Base-by-base conservation (phyloP, 2,329 filamentous ascomycete genomes). In the Gliomastix tumulicola region DNA sequence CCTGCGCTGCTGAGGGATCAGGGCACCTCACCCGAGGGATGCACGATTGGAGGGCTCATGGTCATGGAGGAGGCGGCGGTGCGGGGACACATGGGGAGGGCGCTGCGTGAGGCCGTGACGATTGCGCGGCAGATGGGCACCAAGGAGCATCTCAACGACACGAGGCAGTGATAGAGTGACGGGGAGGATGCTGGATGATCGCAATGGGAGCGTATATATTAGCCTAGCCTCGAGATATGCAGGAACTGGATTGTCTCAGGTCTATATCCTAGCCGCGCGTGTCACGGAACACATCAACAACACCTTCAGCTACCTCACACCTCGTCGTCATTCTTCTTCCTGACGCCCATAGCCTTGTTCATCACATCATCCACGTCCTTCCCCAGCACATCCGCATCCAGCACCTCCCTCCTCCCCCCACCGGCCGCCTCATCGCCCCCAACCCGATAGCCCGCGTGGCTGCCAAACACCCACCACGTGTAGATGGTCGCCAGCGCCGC, bases 11-110 rank as follows among this genome's bases (percentile, higher is more conserved):
- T 79, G 16, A 65, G 66, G 41, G 75, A 80, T 35, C 74, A 77
- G 53, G 73, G 77, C 0, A 69, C 63, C 2, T 77, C 74, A 4
- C 74, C 76, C 0, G 76, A 72, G 6, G 76, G 76, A 0, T 79
- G 74, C 47, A 79, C 76, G 1, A 77, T 79, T 38, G 71, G 64
- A 3, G 76, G 76, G 0, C 49, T 81, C 28, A 59, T 76, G 56
- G 69, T 72, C n/a, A 47, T 81, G 20, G 76, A 81, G 51, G 74
- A 80, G 42, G 69, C 66, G n/a, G 34, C 5, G n/a, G 34, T 35
- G 6, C 22, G 34, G 6, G 34, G 22, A 5, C 34, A 35, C n/a
- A 11, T 35, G 8, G 34, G 34, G 11, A 21, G 34, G n/a, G 34
- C 34, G 7, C 25, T 35, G 34, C 4, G 34, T 6, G 34, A 35